phyloP scores from a whole-genome alignment of 2,329 filamentous ascomycete genomes.

The Diaporthe sp. region DNA sequence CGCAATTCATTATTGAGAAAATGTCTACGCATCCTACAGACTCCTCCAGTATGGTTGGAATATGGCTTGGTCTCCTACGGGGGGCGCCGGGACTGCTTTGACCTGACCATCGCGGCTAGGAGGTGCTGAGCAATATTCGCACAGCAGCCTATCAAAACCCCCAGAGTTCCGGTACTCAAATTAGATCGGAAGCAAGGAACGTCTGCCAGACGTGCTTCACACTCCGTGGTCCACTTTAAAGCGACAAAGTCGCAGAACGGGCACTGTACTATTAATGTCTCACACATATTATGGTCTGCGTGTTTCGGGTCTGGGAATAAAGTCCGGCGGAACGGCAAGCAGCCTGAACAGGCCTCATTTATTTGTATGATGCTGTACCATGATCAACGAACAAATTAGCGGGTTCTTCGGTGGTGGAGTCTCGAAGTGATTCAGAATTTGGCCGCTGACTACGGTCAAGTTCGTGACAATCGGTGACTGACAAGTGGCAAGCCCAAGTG shows the following conservation, averaged over 20 bases:
- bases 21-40: neutral
- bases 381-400: neutral
- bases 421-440: neutral
- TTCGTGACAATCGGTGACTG: neutral
- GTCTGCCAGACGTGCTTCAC: neutral
- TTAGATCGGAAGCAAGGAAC: constrained; percentile 1
- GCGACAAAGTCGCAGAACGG: constrained; percentile 1
- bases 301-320: neutral
- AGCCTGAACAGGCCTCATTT: neutral
- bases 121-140: constrained; percentile 11
- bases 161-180: neutral
- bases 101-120: neutral
- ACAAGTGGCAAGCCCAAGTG: neutral
- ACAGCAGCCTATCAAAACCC: constrained; percentile 10
- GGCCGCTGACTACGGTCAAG: neutral
- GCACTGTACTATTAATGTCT: neutral
- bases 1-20: too few species aligned
- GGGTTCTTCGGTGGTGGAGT: neutral
- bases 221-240: constrained; percentile 11
- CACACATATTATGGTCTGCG: neutral
- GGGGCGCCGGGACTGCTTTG: neutral
- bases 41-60: neutral
- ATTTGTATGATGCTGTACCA: neutral
- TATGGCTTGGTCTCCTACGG: neutral
- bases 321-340: too few species aligned